Base-by-base conservation (phyloP, 179 eudicot genomes). In the Carnegiea gigantea region DNA sequence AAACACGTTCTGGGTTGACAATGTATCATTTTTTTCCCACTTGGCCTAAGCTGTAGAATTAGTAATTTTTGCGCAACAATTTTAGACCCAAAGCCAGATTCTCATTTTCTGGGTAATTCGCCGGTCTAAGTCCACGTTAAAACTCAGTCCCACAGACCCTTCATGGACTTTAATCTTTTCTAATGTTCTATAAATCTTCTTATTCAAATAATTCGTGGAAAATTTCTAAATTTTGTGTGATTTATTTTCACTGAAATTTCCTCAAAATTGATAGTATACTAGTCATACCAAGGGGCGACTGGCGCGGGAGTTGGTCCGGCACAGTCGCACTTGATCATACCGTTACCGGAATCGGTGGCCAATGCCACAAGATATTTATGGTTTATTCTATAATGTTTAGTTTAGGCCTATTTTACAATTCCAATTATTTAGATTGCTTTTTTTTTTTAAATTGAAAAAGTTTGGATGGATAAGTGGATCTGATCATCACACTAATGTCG, bases 111-210 rank as follows among this genome's bases (percentile, higher is more conserved):
- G 49, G 49, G 53, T 79, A 53, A 79, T 70, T 46, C 21, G n/a
- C 36, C 11, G 23, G 82, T 80, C 77, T 6, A 73, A 54, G 72
- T 80, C 72, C 38, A 73, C 44, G 46, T 6, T 38, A 24, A 24
- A n/a, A 28, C 12, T 14, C 1, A 18, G 24, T 24, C 24, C 23
- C 49, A 18, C 49, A 38, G 21, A 17, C 26, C 26, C 46, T 62
- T 62, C 9, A 60, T 60, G 2, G 44, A 10, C 70, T 10, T 65
- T 65, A 26, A 65, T 2, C 24, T 72, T 72, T 72, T 17, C 20
- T 18, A 72, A 38, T 3, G 23, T 72, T 18, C 24, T 40, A 73
- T 7, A n/a, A 21, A 33, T 17, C 12, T 73, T n/a, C 43, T 71
- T 23, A 62, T 62, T 23, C 30, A 24, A 62, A 23, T 62, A 1